Conservation (phyloP, 1,139 yeast genomes). For the Magnusiomyces clavatus region DNA sequence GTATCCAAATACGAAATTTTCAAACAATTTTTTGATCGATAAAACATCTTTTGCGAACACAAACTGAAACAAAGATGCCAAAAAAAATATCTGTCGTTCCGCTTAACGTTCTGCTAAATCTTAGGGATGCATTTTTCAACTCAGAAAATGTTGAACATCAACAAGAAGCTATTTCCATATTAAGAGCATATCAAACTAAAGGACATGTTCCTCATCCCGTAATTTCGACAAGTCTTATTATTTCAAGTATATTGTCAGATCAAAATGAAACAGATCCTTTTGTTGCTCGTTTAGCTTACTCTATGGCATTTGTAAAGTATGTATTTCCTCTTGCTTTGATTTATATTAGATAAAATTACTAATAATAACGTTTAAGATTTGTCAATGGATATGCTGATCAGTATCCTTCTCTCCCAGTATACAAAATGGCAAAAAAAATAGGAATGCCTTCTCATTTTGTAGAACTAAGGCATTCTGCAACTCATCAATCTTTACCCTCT, state of each 20-base stretch:
- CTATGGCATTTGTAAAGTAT: constrained; percentile 58
- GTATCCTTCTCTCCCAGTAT: constrained; percentile 69
- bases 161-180: constrained; percentile 14
- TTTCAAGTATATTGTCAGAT: constrained; percentile 47
- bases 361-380: constrained; percentile 40
- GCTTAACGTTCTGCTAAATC: too few relatives aligned
- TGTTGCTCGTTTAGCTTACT: constrained; percentile 44
- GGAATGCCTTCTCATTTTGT: constrained; percentile 79
- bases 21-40: background rate
- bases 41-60: too few relatives aligned
- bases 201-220: constrained; percentile 76
- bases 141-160: background rate
- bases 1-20: background rate
- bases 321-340: background rate
- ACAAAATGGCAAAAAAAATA: constrained; percentile 59
- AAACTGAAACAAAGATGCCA: background rate
- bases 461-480: constrained; percentile 82
- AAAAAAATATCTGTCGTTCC: too few relatives aligned
- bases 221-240: constrained; percentile 60
- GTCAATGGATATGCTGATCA: constrained; percentile 92
- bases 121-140: too few relatives aligned
- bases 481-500: constrained; percentile 81
- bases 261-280: constrained; percentile 28
- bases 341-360: background rate
- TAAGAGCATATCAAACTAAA: constrained; percentile 55